Base-by-base conservation (phyloP, 495 filamentous ascomycete species). In the Aspergillus heteromorphus region DNA sequence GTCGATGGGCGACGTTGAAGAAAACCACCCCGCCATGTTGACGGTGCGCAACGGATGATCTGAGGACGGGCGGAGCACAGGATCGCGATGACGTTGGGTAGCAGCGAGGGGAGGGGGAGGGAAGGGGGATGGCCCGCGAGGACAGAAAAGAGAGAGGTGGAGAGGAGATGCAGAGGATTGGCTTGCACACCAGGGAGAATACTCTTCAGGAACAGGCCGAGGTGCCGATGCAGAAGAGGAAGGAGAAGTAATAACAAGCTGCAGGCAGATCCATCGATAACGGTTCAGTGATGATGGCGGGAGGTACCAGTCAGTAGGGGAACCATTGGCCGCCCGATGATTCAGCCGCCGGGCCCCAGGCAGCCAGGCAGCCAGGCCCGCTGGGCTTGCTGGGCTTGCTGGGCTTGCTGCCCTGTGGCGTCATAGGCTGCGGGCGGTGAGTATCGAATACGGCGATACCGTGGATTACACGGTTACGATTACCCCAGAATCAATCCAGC, bases 1-100 rank as follows among this genome's bases (percentile, higher is more conserved):
- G 69, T 98, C 95, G 68, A 98, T 82, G 65, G 90, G 89, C 43
- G 83, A 88, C 65, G 86, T 86, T 48, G 87, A 89, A 40, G 86
- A 88, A 76, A 93, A 96, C 89, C 93, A 97, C 64, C 91, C 83
- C 57, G 87, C 80, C 89, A 96, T 95, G 76, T 77, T 87, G 59
- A 65, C 30, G 51, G 58, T 47, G 48, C 40, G 40, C 54, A 50
- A 48, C 54, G 43, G 49, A 40, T 34, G 17, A 20, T 30, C 30
- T 42, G 31, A 49, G 27, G 45, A 40, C 34, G 14, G 49, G 53
- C 16, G 34, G 17, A 21, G 45, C 30, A 17, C 19, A 49, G 25
- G 36, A 16, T 52, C 43, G 47, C 57, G 49, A 67, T 67, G 64
- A 67, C 64, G 64, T 67, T 62, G 54, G 62, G 47, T 49, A 51